These are phyloP conservation scores for Radiomyces spectabilis DNA, from an alignment of 192 early-diverging fungal species.

Conservation along the genomic window DNA sequence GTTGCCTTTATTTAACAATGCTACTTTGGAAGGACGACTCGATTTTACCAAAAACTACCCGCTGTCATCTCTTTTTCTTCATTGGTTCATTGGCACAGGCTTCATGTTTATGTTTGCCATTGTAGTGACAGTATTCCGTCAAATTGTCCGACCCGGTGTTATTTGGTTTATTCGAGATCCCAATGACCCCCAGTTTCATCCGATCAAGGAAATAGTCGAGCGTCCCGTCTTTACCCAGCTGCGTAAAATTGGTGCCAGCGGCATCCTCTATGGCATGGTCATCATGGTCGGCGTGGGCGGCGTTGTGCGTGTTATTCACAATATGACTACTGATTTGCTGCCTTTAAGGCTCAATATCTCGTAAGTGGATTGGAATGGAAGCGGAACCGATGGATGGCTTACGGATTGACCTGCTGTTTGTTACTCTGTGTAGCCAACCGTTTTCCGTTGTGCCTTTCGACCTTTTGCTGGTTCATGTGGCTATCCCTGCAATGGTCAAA, in stretches of 20 bases:
- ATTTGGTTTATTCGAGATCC: constrained; percentile 98
- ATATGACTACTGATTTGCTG: constrained; percentile 28
- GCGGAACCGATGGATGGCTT: neutral
- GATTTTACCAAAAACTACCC: constrained; percentile 48
- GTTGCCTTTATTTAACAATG: constrained; percentile 60
- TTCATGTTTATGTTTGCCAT: constrained; percentile 92
- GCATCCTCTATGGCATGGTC: constrained; percentile 76
- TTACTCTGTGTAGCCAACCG: constrained; percentile 1
- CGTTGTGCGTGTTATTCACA: constrained; percentile 27
- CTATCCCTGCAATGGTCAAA: constrained; percentile 57
- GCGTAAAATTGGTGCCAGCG: constrained; percentile 70
- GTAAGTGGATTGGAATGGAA: constrained; percentile 36
- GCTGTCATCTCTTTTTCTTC: constrained; percentile 60
- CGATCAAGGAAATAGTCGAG: constrained; percentile 88
- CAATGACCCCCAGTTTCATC: constrained; percentile 86
- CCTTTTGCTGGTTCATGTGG: constrained; percentile 64
- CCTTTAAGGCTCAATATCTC: constrained; percentile 58
- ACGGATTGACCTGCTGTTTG: neutral
- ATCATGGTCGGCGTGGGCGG: constrained; percentile 69
- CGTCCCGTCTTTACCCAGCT: constrained; percentile 68
- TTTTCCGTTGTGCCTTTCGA: constrained; percentile 55
- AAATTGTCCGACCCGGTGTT: constrained; percentile 83
- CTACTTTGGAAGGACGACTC: constrained; percentile 39
- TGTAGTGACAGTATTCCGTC: constrained; percentile 70
- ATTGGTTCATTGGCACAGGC: constrained; percentile 90